Evolutionary conservation across 2,329 filamentous ascomycete genomes (phyloP), one percentile per base, ranked within the genome.

Genomic region (Ceratocystis eucalypticola): DNA sequence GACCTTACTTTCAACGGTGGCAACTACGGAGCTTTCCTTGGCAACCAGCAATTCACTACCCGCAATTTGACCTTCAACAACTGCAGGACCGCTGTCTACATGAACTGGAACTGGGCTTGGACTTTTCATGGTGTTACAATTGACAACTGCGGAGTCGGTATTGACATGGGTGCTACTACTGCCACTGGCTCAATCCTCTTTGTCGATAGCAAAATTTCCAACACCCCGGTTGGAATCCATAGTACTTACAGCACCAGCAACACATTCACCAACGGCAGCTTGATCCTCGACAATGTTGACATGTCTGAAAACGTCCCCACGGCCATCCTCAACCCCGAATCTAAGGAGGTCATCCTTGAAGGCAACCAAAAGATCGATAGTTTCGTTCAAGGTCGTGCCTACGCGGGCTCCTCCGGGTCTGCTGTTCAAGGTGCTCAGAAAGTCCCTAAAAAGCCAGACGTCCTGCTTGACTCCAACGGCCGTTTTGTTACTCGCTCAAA

Each of bases 91-190:
- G 91, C 88, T 69, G 85, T 96, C 69, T 90, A 84, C 77, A 88
- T 94, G 85, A 91, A 91, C 79, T 96, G 91, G 91, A 89, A 93
- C 78, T 96, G 91, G 91, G 80, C 85, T 20, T 95, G 88, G 87
- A 85, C 87, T 57, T 84, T 94, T 76, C 90, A 93, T 74, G 88
- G 84, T 45, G 71, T 95, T 46, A 81, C 77, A 59, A 89, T 95
- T 76, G 85, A 90, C 74, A 84, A 87, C 73, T 89, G 87, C 73
- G 77, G 79, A n/a, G 76, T 92, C 48, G 91, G 89, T 66, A 78
- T 95, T 69, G 88, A 95, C 76, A 90, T 96, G 85, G 74, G 78
- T 41, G 77, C 80, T n/a, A 71, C 72, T 71, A 88, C 94, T 77
- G 88, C 85, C 10, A 91, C 96, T 64, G 94, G 94, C 66, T 96